These are phyloP conservation scores for Sambucus nigra DNA, from an alignment of 129 eudicot species.

Conservation along the genomic window DNA sequence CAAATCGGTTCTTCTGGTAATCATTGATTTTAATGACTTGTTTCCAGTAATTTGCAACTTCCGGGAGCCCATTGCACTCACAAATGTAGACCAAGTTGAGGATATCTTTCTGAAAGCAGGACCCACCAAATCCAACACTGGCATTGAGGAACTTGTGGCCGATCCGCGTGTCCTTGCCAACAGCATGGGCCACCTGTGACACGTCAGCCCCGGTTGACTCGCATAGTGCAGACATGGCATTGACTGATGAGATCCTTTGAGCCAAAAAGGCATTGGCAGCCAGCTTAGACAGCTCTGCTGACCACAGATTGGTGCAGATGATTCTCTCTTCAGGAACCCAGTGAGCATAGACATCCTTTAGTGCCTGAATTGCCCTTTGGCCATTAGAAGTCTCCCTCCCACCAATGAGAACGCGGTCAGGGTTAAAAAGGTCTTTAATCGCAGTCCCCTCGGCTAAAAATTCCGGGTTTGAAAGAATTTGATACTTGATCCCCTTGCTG, in stretches of 20 bases:
- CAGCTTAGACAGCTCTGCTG: constrained; percentile 77
- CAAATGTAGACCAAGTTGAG: constrained; percentile 72
- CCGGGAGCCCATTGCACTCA: constrained; percentile 68
- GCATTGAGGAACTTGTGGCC: constrained; percentile 67
- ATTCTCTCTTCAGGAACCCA: constrained; percentile 79
- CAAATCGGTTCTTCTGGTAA: constrained; percentile 71
- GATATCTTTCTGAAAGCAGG: constrained; percentile 76
- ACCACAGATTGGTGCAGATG: constrained; percentile 72
- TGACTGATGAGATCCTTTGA: constrained; percentile 66
- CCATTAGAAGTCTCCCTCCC: constrained; percentile 70
- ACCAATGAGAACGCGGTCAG: constrained; percentile 80
- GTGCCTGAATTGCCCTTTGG: constrained; percentile 47
- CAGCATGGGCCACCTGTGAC: constrained; percentile 63
- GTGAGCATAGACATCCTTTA: constrained; percentile 60
- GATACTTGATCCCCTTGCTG: constrained; percentile 66
- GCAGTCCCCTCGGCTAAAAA: constrained; percentile 83
- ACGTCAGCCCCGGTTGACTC: constrained; percentile 81
- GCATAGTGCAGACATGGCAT: constrained; percentile 72
- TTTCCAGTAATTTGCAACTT: constrained; percentile 73
- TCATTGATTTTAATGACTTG: constrained; percentile 73
- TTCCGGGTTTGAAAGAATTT: constrained; percentile 69
- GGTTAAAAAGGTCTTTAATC: constrained; percentile 60
- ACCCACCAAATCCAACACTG: constrained; percentile 80
- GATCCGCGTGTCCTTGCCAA: constrained; percentile 64
- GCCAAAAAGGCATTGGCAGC: constrained; percentile 85